Base-by-base conservation (phyloP, 768 basidiomycete genomes). In the Psilocybe azurescens region DNA sequence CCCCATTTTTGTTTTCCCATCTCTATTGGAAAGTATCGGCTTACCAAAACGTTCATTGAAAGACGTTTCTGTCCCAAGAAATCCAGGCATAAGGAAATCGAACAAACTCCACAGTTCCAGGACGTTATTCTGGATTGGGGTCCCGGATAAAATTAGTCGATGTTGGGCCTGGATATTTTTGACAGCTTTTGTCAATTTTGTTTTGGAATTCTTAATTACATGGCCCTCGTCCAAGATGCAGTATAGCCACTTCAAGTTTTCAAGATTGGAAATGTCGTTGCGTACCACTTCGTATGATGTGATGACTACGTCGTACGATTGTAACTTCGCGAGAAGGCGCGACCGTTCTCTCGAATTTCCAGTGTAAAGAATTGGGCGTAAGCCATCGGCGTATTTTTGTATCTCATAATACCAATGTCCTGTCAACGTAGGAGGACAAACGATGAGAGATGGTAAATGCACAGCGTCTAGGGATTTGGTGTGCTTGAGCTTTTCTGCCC, bases 361-460 rank as follows among this genome's bases (percentile, higher is more conserved):
- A 7, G 90, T 90, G 75, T 99, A 99, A 63, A 96, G 79, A 52
- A 97, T 81, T 0, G 96, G 94, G 30, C 83, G 84, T 54, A 99
- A 81, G 67, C 89, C 91, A 51, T 91, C 90, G 2, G 89, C 83
- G 68, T 99, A 99, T 71, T 97, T 99, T 52, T 89, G 81, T 62
- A 99, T 91, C 78, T 99, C 97, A 75, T 99, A 97, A 74, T 94
- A 95, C 97, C 97, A 99, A 73, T 99, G 97, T 9, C 97, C 97
- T 2, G 95, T 97, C 55, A 99, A 86, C 1, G 97, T 99, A 3
- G 97, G 97, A 0, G 97, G 97, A 69, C 97, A 99, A 58, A 99
- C 79, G 66, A 99, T 96, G 29, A 99, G 83, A 3, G 97, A 97
- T 0, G 97, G 95, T 32, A 99, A 81, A 74, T 94, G 95, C 20